Evolutionary conservation across 352 stramenopile genomes (phyloP), one percentile per base, ranked within the genome.

Genomic region (Phytophthora citricola): DNA sequence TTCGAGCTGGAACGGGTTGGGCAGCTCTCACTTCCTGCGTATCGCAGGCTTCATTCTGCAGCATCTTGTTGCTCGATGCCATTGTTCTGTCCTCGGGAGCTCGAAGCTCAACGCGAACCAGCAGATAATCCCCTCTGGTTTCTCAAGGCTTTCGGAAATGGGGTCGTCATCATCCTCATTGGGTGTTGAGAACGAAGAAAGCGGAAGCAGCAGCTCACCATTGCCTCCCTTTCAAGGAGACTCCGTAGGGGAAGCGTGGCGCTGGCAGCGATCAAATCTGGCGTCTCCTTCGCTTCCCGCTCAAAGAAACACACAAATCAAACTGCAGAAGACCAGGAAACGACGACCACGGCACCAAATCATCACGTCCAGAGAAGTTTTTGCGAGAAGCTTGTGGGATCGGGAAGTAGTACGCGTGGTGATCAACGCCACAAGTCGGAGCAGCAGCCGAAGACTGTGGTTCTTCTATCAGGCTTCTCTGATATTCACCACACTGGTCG

Each of bases 391-490:
- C 81, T 69, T 94, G 87, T 5, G 85, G 85, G 14, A 95, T 73
- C 15, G 85, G 87, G 51, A 93, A 95, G 40, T 89, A 93, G 55
- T 82, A 90, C n/a, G 87, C 83, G 45, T 95, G 84, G 38, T 93
- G 85, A 69, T 95, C 87, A 14, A 95, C 66, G 15, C 85, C 87
- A 45, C 78, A 91, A 5, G 27, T 56, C 4, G 39, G 39, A 38
- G 49, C 50, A 49, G 22, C 52, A 26, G n/a, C 15, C 32, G 62
- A 61, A 12, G 41, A 15, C 34, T 44, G 27, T 6, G 15, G 7
- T 49, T 58, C 40, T 41, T 65, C 58, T 15, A 50, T 57, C 5
- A 63, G 48, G 15, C 34, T 68, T 39, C 22, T 53, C 40, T 71
- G 70, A 26, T 76, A 83, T 26, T 69, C 20, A 34, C 44, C 48